Evolutionary conservation across 352 stramenopile species (phyloP).

Genomic region (Halophytophthora batemanensis): DNA sequence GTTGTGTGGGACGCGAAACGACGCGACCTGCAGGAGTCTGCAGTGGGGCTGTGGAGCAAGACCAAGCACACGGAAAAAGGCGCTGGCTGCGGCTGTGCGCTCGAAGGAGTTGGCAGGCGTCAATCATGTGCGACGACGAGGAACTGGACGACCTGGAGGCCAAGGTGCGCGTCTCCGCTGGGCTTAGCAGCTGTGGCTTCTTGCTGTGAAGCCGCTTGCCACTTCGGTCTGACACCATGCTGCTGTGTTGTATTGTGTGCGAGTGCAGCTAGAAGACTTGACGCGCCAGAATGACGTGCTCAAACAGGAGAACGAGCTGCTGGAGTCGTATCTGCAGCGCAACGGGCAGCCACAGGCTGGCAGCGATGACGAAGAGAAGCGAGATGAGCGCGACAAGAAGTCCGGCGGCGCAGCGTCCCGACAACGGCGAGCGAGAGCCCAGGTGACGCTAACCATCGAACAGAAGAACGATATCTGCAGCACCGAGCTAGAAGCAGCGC

Average conservation of each 20-base stretch:
- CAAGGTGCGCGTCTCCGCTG: conserved; percentile 28
- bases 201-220: not conserved
- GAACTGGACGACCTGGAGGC: conserved; percentile 73
- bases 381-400: conserved; percentile 51
- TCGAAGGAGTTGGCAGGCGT: not conserved
- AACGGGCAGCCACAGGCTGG: conserved; percentile 40
- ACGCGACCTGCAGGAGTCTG: conserved; percentile 7
- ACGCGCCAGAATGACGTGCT: conserved; percentile 86
- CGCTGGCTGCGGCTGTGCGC: too few species aligned
- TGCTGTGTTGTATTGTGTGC: not conserved
- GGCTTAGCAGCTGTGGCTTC: not conserved
- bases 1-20: conserved; percentile 18
- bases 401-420: conserved; percentile 11
- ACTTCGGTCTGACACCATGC: not conserved
- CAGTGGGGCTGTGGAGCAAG: not conserved
- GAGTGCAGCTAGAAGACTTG: conserved; percentile 75
- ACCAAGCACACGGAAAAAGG: not conserved
- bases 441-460: conserved; percentile 83
- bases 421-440: conserved; percentile 54
- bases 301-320: conserved; percentile 90
- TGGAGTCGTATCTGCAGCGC: conserved; percentile 81
- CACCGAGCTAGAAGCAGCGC: conserved; percentile 81
- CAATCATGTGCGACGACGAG: conserved; percentile 58
- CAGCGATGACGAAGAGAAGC: conserved; percentile 73
- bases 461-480: conserved; percentile 92